Conservation (phyloP, 2,329 filamentous ascomycete species). For the Sporothrix protearum region DNA sequence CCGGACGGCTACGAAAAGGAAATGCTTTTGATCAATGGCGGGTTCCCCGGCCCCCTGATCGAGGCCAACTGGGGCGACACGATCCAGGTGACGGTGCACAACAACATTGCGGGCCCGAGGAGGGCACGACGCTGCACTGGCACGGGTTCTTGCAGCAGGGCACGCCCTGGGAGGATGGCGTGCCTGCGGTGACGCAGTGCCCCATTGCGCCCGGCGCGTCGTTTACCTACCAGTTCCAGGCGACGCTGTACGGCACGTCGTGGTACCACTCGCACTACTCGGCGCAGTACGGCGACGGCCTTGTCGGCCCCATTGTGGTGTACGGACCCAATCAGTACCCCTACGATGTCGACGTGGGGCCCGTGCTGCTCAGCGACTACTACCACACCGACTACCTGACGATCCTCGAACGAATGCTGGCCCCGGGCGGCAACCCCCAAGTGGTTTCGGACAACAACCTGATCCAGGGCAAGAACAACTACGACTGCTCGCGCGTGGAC, state of each 20-base stretch:
- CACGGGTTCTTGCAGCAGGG: constrained; percentile 46
- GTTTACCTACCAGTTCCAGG: constrained; percentile 39
- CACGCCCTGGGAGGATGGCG: constrained; percentile 47
- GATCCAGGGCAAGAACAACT: constrained; percentile 61
- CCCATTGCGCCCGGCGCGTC: constrained; percentile 39
- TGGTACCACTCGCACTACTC: constrained; percentile 52
- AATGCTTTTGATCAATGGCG: constrained; percentile 46
- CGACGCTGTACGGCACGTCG: constrained; percentile 40
- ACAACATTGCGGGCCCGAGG: constrained; percentile 53
- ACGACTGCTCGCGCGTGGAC: constrained; percentile 43
- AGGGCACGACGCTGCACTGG: constrained; percentile 48
- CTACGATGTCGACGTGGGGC: constrained; percentile 53
- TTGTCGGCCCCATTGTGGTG: constrained; percentile 50
- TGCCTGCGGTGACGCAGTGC: constrained; percentile 43
- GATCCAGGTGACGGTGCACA: constrained; percentile 59
- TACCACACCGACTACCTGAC: constrained; percentile 53
- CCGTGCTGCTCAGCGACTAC: constrained; percentile 36
- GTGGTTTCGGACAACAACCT: constrained; percentile 54
- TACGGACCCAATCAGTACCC: constrained; percentile 47
- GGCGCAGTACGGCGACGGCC: constrained; percentile 50
- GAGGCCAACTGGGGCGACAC: constrained; percentile 40
- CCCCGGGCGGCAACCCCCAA: constrained; percentile 24
- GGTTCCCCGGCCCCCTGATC: constrained; percentile 35
- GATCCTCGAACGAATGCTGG: constrained; percentile 47
- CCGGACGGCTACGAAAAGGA: constrained; percentile 54